Base-by-base conservation (phyloP, 352 stramenopile genomes). In the Phytophthora boehmeriae region DNA sequence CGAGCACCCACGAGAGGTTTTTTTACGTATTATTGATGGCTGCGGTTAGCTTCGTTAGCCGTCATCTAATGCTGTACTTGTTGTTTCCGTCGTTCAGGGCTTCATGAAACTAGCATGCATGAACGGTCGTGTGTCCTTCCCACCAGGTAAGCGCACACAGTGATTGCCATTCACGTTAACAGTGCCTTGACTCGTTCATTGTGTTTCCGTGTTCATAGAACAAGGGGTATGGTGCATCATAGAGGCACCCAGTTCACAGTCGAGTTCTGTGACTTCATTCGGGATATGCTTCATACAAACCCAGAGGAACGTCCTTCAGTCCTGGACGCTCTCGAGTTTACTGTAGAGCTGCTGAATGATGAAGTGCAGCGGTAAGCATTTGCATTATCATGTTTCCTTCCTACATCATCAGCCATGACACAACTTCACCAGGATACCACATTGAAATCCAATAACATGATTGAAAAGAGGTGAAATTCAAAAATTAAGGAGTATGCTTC, bases 181-280 rank as follows among this genome's bases (percentile, higher is more conserved):
- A 8, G 27, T 42, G 8, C 20, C 25, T 19, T 51, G 32, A 27
- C 19, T 23, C 14, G 1, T 52, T 23, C 64, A 20, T 58, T 6
- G 17, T 17, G 64, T 8, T 4, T 46, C 20, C 14, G 52, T 16
- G 10, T 28, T 54, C 35, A 9, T 5, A 89, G 86, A 87, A 46
- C 78, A 92, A 92, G 68, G 56, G 80, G 85, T 10, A 73, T 80
- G 14, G 71, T 93, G 19, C 78, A 75, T 43, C 72, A 93, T 43
- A 80, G 84, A 17, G 86, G 75, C 23, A 79, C 80, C 46, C 65
- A 80, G 38, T 95, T 88, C 68, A 83, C 85, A 27, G 57, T 65
- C 59, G 87, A 95, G 56, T 95, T 95, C 47, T 94, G 85, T 59
- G 85, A 95, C 34, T 95, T 95, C 32, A 93, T 95, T 39, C 83